Base-by-base conservation (phyloP, 1,139 yeast genomes). In the Eremothecium coryli region DNA sequence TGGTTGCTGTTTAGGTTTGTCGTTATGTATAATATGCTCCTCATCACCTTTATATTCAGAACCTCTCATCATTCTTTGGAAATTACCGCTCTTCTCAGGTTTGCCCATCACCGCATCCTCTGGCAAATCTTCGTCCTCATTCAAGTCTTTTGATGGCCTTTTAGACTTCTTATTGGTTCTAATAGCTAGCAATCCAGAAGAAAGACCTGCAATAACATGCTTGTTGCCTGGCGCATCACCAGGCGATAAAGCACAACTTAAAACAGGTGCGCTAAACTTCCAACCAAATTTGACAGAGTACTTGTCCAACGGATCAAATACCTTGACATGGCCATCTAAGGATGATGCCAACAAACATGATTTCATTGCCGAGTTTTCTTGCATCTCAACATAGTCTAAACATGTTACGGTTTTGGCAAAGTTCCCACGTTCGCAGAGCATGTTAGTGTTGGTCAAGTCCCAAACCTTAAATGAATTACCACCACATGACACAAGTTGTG, bases 261-360 rank as follows among this genome's bases (percentile, higher is more conserved):
- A 66, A 0, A 90, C 95, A 27, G 94, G 93, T 11, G 93, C 86
- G 26, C 95, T 95, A 53, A 82, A 88, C 59, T 88, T 90, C 97
- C 97, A 90, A 28, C 97, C 97, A 58, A 86, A 90, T 56, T 81
- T 82, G 43, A 88, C 95, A 41, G 81, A 82, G 88, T 93, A 90
- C 31, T 80, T 65, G 17, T 79, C 68, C 23, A 74, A 64, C 23
- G 84, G 74, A 59, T 88, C 97, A 57, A 90, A 84, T 31, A 88
- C 86, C 60, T 90, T 90, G 39, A 90, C 95, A 58, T 90, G 98
- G 12, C 98, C 98, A 60, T 90, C 98, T 40, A 90, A 67, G 0
- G 96, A 88, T 15, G 97, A 96, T 6, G 94, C 96, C 33, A 90
- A 61, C 35, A 90, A 65, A 8, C 95, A 93, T 33, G 77, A 68